Evolutionary conservation across 2,329 filamentous ascomycete species (phyloP).

Genomic region (Penicillium sp.): DNA sequence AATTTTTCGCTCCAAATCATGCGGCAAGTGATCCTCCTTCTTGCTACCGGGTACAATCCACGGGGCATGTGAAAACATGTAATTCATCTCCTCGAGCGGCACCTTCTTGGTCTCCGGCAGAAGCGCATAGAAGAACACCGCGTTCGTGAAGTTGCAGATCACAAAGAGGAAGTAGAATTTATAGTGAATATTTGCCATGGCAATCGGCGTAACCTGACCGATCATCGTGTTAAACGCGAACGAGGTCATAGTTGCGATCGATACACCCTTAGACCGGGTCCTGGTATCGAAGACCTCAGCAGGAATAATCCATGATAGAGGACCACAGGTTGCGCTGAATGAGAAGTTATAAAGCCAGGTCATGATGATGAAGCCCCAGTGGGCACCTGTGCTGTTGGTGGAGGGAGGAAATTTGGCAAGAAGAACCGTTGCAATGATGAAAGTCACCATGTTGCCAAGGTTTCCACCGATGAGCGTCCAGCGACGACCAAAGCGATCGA

Average conservation of each 20-base stretch:
- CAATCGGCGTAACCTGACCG: slow-evolving; percentile 65
- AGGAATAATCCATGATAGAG: slow-evolving; percentile 59
- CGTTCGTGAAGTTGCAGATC: slow-evolving; percentile 68
- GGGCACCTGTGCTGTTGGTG: slow-evolving; percentile 37
- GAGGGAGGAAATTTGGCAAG: slow-evolving; percentile 63
- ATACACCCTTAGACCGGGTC: slow-evolving; percentile 72
- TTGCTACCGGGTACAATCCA: slow-evolving; percentile 61
- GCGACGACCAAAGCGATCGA: slow-evolving; percentile 70
- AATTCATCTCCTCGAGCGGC: slow-evolving; percentile 67
- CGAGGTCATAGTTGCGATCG: slow-evolving; percentile 69
- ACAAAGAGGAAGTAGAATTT: slow-evolving; percentile 62
- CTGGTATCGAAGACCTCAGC: slow-evolving; percentile 77
- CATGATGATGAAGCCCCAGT: slow-evolving; percentile 64
- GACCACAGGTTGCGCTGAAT: slow-evolving; percentile 70
- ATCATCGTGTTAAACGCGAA: slow-evolving; percentile 79
- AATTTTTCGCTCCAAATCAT: slow-evolving; percentile 61
- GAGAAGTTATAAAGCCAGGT: slow-evolving; percentile 82
- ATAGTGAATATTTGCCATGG: slow-evolving; percentile 56
- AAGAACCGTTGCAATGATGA: slow-evolving; percentile 64
- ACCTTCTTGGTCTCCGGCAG: slow-evolving; percentile 66
- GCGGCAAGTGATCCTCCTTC: slow-evolving; percentile 52
- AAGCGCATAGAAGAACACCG: slow-evolving; percentile 66
- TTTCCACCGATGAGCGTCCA: slow-evolving; percentile 73
- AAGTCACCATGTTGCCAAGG: slow-evolving; percentile 67
- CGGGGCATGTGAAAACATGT: slow-evolving; percentile 64